Evolutionary conservation across 2,329 filamentous ascomycete species (phyloP), one percentile per base, ranked within the genome.

Genomic region (Epichloe glyceriae): DNA sequence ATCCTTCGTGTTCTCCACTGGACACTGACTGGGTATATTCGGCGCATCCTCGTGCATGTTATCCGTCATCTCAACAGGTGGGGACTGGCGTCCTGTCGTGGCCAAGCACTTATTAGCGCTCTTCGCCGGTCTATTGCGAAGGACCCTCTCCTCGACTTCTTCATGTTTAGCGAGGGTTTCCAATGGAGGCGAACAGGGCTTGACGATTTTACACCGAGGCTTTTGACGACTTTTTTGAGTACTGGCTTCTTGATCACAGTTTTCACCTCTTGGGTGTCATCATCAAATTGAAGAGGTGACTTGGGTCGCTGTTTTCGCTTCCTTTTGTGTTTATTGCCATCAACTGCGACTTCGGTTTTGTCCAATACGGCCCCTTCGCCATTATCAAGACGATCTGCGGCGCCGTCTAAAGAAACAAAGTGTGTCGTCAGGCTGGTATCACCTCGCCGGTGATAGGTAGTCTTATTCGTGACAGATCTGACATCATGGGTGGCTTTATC

Each of bases 281-380:
- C 56, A 47, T 69, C 60, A 14, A 69, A 66, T 3, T 60, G 51
- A 2, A 69, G 50, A 1, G 67, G 62, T 1, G 61, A 50, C 44
- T 69, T 69, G 1, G 65, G 57, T 22, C 63, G 57, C 53, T 68
- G 67, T 47, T 58, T 65, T n/a, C 57, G 56, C 34, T 57, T 66
- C 49, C 47, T 61, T 20, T 53, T 54, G 1, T 19, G 22, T 8
- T 43, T 46, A n/a, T 45, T 30, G 12, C 15, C 47, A n/a, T 37
- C n/a, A 41, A 19, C 14, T 15, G 22, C 17, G 7, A 15, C 38
- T 4, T 41, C 22, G 17, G 4, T 11, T 12, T n/a, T 19, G 7
- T 37, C 14, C 20, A 11, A 3, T n/a, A 3, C 11, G n/a, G 8
- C 26, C 20, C 12, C 33, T 17, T 40, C n/a, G 11, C 14, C n/a